A percentile compares a stretch with the other conserved stretches of the same genome.
These are phyloP conservation scores for Russula lepida DNA, from an alignment of 768 basidiomycete genomes.

Conservation along the genomic window DNA sequence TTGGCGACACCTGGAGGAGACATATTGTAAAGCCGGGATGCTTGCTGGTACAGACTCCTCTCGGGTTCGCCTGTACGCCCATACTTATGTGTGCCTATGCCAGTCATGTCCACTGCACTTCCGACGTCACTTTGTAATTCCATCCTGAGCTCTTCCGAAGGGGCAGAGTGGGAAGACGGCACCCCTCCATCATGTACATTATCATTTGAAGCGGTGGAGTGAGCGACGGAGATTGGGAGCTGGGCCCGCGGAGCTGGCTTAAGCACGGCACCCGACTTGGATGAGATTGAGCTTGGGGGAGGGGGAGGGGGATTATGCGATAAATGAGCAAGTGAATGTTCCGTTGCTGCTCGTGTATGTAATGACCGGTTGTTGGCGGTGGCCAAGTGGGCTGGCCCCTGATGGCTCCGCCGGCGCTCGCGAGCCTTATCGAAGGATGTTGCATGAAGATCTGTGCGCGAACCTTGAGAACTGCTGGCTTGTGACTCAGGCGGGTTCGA, in stretches of 20 bases:
- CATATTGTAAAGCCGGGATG: background rate
- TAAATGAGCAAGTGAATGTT: constrained; percentile 9
- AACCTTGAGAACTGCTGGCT: constrained; percentile 29
- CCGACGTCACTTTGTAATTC: constrained; percentile 47
- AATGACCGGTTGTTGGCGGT: background rate
- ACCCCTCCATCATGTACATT: constrained; percentile 18
- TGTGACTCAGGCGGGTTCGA: constrained; percentile 29
- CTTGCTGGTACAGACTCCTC: constrained; percentile 21
- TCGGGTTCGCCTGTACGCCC: constrained; percentile 21
- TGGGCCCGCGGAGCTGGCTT: constrained; percentile 60
- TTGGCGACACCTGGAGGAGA: constrained; percentile 5
- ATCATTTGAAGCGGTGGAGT: constrained; percentile 23
- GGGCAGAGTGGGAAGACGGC: background rate
- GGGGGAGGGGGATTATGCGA: constrained; percentile 10
- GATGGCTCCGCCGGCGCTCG: constrained; percentile 10
- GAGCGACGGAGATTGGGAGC: constrained; percentile 47
- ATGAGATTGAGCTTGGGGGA: constrained; percentile 23
- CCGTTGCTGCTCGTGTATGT: constrained; percentile 16
- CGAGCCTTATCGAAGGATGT: constrained; percentile 5
- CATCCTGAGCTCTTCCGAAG: constrained; percentile 23
- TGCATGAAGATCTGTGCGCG: constrained; percentile 29
- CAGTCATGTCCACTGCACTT: constrained; percentile 53
- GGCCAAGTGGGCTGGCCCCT: background rate
- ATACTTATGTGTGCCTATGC: constrained; percentile 39
- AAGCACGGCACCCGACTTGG: constrained; percentile 38